Evolutionary conservation across 805 yeast genomes (phyloP).

Genomic region (Suhomyces sp.): DNA sequence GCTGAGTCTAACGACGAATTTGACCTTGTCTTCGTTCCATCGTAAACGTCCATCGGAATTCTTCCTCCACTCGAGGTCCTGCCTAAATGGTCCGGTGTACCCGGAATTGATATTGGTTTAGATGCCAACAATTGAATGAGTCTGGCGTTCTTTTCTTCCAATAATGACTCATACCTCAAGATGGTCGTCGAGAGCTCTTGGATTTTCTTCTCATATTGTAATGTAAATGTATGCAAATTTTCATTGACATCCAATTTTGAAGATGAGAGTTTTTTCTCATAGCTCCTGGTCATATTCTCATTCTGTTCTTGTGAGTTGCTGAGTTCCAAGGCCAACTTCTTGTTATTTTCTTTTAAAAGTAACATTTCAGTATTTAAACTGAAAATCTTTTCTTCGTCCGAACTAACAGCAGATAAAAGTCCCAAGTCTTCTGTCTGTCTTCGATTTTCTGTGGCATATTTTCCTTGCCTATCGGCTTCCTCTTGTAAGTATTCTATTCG

Average conservation of each 20-base stretch:
- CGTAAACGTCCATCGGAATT: slow-evolving; percentile 2
- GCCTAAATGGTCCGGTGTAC: slow-evolving; percentile 6
- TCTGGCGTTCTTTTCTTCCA: slow-evolving; percentile 37
- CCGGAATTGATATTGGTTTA: slow-evolving; percentile 39
- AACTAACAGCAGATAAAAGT: too few relatives aligned
- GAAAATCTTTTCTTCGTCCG: slow-evolving; percentile 12
- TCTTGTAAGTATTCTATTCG: too few relatives aligned
- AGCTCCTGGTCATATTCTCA: slow-evolving; percentile 17
- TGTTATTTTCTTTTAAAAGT: slow-evolving; percentile 20
- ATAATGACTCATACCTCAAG: slow-evolving; percentile 31
- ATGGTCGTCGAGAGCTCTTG: slow-evolving; percentile 32
- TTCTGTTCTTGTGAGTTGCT: slow-evolving; percentile 12
- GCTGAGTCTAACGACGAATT: slow-evolving; percentile 10
- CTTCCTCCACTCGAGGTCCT: not conserved
- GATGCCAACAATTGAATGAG: slow-evolving; percentile 37
- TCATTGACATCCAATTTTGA: slow-evolving; percentile 29
- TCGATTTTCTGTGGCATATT: too few relatives aligned
- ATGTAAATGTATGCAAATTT: slow-evolving; percentile 20
- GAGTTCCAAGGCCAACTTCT: slow-evolving; percentile 18
- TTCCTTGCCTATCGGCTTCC: too few relatives aligned
- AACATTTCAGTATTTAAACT: slow-evolving; percentile 17
- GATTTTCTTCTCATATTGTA: slow-evolving; percentile 34
- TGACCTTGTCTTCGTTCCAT: slow-evolving; percentile 9
- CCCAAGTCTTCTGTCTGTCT: too few relatives aligned
- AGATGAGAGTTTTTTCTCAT: slow-evolving; percentile 22